A percentile compares a stretch with the other conserved stretches of the same genome.
phyloP scores from a whole-genome alignment of 2,329 filamentous ascomycete species.

The Aspergillus sp. region DNA sequence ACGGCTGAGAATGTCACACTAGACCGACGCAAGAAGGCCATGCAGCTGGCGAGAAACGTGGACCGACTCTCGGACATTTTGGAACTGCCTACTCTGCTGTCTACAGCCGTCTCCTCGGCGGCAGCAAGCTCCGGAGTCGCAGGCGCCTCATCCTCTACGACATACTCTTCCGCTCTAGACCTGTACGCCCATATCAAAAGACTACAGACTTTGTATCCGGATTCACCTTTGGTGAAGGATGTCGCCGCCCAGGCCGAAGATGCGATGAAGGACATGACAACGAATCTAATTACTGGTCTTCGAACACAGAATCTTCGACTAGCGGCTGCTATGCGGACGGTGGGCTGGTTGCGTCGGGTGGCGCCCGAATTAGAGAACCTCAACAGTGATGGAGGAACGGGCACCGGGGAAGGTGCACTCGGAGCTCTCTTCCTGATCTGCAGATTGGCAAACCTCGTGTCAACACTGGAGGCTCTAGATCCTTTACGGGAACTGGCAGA shows the following conservation, averaged over 20 bases:
- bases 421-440: slow-evolving; percentile 85
- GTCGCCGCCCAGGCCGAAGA: slow-evolving; percentile 74
- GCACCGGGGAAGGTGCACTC: slow-evolving; percentile 61
- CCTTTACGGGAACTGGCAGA: slow-evolving; percentile 86
- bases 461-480: slow-evolving; percentile 75
- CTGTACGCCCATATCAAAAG: slow-evolving; percentile 90
- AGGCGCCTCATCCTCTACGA: slow-evolving; percentile 50
- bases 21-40: slow-evolving; percentile 68
- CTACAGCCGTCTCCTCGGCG: slow-evolving; percentile 59
- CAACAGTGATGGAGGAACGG: slow-evolving; percentile 20
- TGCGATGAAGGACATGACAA: slow-evolving; percentile 83
- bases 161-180: slow-evolving; percentile 85
- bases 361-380: slow-evolving; percentile 68
- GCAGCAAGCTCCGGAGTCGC: slow-evolving; percentile 39
- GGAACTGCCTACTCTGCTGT: slow-evolving; percentile 79
- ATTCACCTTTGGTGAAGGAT: slow-evolving; percentile 68
- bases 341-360: slow-evolving; percentile 85
- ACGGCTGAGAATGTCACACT: slow-evolving; percentile 65
- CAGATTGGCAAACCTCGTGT: slow-evolving; percentile 71
- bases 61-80: slow-evolving; percentile 87
- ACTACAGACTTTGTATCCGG: slow-evolving; percentile 74
- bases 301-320: slow-evolving; percentile 77
- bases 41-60: slow-evolving; percentile 79
- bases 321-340: slow-evolving; percentile 81
- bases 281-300: slow-evolving; percentile 73